These are phyloP conservation scores for Wickerhamomyces sp. DNA, from an alignment of 1,139 yeast genomes.

Conservation along the genomic window DNA sequence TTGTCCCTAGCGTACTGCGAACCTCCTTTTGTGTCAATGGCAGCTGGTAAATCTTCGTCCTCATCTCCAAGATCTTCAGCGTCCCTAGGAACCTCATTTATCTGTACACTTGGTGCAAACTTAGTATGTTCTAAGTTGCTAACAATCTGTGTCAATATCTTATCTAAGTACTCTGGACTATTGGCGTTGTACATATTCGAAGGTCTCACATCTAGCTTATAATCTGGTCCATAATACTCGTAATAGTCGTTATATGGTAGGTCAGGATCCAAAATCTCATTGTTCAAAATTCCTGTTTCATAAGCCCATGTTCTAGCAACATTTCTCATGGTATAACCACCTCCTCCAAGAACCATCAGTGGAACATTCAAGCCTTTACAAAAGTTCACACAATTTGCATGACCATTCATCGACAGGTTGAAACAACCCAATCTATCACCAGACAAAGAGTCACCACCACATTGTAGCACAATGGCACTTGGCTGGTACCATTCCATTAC, in stretches of 20 bases:
- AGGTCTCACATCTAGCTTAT: constrained; percentile 87
- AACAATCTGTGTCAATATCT: constrained; percentile 73
- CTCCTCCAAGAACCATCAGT: constrained; percentile 90
- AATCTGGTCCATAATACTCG: constrained; percentile 96
- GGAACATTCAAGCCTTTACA: constrained; percentile 86
- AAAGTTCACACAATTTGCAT: constrained; percentile 90
- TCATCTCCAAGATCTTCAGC: constrained; percentile 79
- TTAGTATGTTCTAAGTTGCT: constrained; percentile 81
- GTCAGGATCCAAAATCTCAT: constrained; percentile 74
- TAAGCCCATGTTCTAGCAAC: constrained; percentile 94
- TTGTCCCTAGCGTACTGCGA: constrained; percentile 81
- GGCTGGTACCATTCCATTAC: constrained; percentile 81
- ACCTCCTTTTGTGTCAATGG: constrained; percentile 89
- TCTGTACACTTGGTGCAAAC: constrained; percentile 94
- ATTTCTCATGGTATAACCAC: constrained; percentile 95
- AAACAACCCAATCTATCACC: constrained; percentile 93
- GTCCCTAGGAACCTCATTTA: constrained; percentile 86
- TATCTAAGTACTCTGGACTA: constrained; percentile 86
- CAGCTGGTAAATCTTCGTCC: constrained; percentile 68
- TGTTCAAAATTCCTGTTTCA: constrained; percentile 85
- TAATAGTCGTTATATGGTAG: constrained; percentile 94
- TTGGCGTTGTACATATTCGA: constrained; percentile 97
- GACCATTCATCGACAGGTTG: constrained; percentile 85
- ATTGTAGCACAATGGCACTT: constrained; percentile 88
- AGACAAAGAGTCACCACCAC: constrained; percentile 96